These are phyloP conservation scores for Phaeosphaeria sp. DNA, from an alignment of 2,329 filamentous ascomycete species.

Conservation along the genomic window DNA sequence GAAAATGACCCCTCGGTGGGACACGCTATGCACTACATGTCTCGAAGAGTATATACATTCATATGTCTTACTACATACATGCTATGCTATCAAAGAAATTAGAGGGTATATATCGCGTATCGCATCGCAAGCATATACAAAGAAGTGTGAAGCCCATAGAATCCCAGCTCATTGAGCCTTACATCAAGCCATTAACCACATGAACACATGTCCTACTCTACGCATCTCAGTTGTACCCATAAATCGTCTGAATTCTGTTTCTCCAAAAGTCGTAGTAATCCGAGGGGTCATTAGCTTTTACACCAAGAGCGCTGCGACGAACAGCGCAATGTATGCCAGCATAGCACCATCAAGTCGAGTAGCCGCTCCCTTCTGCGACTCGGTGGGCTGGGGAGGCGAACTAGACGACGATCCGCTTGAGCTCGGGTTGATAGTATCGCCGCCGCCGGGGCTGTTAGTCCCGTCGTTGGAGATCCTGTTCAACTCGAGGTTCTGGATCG, in stretches of 20 bases:
- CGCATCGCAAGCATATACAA: slow-evolving; percentile 19
- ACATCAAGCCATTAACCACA: neutral
- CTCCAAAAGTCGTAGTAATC: neutral
- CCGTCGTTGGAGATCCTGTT: slow-evolving; percentile 58
- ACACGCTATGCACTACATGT: too few species aligned
- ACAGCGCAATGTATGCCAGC: slow-evolving; percentile 2
- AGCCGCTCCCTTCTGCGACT: slow-evolving; percentile 23
- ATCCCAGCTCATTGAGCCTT: neutral
- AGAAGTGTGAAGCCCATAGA: slow-evolving; percentile 2
- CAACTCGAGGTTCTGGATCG: slow-evolving; percentile 70
- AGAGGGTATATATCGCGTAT: slow-evolving; percentile 24
- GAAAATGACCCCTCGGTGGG: too few species aligned
- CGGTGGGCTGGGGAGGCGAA: slow-evolving; percentile 17
- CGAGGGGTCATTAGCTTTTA: neutral
- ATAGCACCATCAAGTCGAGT: slow-evolving; percentile 1
- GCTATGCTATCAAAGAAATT: neutral
- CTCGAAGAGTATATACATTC: neutral
- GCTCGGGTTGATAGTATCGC: slow-evolving; percentile 41
- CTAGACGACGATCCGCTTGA: slow-evolving; percentile 7
- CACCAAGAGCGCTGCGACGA: neutral
- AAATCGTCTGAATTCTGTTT: neutral
- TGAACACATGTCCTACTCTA: neutral
- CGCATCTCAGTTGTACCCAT: neutral
- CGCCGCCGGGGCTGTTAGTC: slow-evolving; percentile 62
- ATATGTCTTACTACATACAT: neutral